These are phyloP conservation scores for Ceratorhiza oryzae-sativae DNA, from an alignment of 1,284 basidiomycete genomes.

Conservation along the genomic window DNA sequence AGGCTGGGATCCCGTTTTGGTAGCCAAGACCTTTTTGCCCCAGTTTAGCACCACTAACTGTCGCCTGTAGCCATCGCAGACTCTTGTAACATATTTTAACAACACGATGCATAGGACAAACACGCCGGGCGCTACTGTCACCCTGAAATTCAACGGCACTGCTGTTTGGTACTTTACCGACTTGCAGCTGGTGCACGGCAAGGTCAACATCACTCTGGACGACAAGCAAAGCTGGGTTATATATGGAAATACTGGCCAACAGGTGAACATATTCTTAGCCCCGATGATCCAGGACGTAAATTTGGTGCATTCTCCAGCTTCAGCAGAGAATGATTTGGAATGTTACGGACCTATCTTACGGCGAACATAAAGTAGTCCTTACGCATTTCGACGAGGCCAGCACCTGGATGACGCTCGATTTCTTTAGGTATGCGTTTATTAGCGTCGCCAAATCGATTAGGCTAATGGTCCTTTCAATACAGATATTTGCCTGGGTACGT, in stretches of 20 bases:
- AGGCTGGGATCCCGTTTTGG: slow-evolving; percentile 19
- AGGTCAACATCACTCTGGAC: slow-evolving; percentile 8
- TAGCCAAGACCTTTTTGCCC: background rate
- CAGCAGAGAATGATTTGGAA: slow-evolving; percentile 14
- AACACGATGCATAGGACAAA: slow-evolving; percentile 13
- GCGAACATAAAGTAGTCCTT: background rate
- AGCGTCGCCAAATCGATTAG: no score
- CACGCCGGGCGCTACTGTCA: background rate
- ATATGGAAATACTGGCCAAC: slow-evolving; percentile 3
- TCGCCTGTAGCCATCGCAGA: background rate
- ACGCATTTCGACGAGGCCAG: background rate
- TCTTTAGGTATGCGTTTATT: background rate
- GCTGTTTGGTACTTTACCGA: slow-evolving; percentile 20
- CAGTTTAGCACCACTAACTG: background rate
- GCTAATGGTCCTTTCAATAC: background rate
- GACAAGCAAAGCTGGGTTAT: background rate
- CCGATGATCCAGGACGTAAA: background rate
- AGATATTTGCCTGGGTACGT: slow-evolving; percentile 10
- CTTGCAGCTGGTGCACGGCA: background rate
- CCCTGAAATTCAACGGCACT: slow-evolving; percentile 3
- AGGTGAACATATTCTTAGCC: background rate
- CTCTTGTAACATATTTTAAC: background rate
- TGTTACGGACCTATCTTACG: background rate
- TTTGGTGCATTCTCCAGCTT: background rate
- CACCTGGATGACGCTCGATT: slow-evolving; percentile 7